Evolutionary conservation across 1,139 yeast species (phyloP).

Genomic region (Kodamaea plutei): DNA sequence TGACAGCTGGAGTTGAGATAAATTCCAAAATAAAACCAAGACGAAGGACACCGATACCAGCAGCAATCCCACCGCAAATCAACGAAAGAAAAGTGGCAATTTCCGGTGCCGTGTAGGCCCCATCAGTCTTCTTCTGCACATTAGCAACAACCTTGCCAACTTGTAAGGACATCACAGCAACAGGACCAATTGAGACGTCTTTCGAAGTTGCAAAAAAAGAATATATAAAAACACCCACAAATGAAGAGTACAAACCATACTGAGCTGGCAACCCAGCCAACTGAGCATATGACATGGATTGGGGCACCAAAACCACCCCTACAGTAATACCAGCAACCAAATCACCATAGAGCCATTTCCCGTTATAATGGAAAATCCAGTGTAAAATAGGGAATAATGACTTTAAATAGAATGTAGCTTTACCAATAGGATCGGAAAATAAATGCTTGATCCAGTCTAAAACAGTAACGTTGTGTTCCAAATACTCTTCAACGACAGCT

Average conservation of each 20-base stretch:
- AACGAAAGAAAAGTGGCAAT: constrained; percentile 80
- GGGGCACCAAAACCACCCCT: constrained; percentile 91
- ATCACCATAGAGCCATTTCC: constrained; percentile 76
- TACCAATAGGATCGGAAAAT: constrained; percentile 38
- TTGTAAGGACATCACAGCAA: constrained; percentile 91
- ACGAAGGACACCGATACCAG: constrained; percentile 77
- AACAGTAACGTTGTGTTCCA: constrained; percentile 41
- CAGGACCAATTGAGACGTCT: constrained; percentile 96
- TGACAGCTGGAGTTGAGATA: constrained; percentile 86
- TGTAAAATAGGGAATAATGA: constrained; percentile 73
- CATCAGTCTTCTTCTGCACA: constrained; percentile 44
- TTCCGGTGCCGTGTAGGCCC: constrained; percentile 50
- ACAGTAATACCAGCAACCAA: constrained; percentile 90
- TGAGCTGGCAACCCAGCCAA: constrained; percentile 79
- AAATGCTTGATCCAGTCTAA: constrained; percentile 41
- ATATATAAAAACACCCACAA: constrained; percentile 85
- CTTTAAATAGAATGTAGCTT: constrained; percentile 41
- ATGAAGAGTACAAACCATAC: constrained; percentile 87
- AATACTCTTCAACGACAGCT: constrained; percentile 35
- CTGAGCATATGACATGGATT: constrained; percentile 91
- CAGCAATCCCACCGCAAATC: constrained; percentile 79
- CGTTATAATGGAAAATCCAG: constrained; percentile 84
- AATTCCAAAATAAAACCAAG: constrained; percentile 86
- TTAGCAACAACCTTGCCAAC: constrained; percentile 72
- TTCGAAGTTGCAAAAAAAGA: constrained; percentile 91